Base-by-base conservation (phyloP, 2,329 filamentous ascomycete genomes). In the Paecilomyces sp. region DNA sequence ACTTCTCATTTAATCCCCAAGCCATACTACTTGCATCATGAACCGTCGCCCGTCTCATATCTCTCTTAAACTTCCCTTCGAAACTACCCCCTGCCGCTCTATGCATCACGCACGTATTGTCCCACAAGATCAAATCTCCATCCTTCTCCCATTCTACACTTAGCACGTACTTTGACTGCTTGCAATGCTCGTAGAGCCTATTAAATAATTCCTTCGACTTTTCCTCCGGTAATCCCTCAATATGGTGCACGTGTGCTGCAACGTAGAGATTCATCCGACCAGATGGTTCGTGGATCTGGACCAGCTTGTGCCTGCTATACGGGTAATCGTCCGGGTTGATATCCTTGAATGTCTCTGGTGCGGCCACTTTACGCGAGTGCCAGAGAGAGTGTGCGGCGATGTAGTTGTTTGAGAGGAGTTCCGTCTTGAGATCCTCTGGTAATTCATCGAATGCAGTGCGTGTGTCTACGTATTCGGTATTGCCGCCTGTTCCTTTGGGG, bases 101-200 rank as follows among this genome's bases (percentile, higher is more conserved):
- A 68, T 87, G 83, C 75, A 86, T 77, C 15, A 82, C 80, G 55
- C 76, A 79, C 0, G 81, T 80, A 66, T 86, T 86, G 64, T 87
- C 84, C 84, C 84, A 86, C 18, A 83, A 75, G 15, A 86, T 68
- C 59, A 86, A 54, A 65, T 86, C 84, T 0, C 81, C 77, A 0
- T 71, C 65, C 7, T 77, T 66, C 30, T 78, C 63, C 83, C 83
- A 86, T 50, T 73, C 67, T 3, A 85, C 74, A 5, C 71, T 74
- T 7, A 80, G 60, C 0, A 76, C 67, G 63, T 82, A 81, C 65
- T 80, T 79, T 0, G 74, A 68, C 69, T 81, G 78, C 4, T 77
- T 79, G 0, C 75, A 78, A 66, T 84, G 81, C 2, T 66, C 65
- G 47, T 80, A 63, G 50, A 80, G 62, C 11, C 68, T 65, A 31